A percentile compares a stretch with the other conserved stretches of the same genome.
Evolutionary conservation across 495 filamentous ascomycete species (phyloP).

Genomic region (Talaromyces nanjingensis): DNA sequence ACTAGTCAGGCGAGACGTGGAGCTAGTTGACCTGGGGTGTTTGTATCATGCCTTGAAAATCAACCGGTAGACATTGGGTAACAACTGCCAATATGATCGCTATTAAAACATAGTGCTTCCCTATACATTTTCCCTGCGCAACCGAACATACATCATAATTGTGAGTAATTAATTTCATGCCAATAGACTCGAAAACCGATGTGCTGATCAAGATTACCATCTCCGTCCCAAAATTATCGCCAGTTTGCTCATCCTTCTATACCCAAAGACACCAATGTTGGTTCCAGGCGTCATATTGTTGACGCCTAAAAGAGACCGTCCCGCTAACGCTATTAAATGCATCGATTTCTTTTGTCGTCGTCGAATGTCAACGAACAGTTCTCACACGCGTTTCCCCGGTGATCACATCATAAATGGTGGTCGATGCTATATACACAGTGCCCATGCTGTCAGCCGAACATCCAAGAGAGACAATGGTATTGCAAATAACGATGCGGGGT

Average conservation of each 20-base stretch:
- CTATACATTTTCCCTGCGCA: neutral
- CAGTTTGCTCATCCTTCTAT: neutral
- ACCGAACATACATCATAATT: neutral
- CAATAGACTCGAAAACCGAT: neutral
- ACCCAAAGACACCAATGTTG: neutral
- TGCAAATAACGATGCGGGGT: neutral
- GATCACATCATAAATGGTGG: constrained; percentile 3
- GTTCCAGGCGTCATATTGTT: neutral
- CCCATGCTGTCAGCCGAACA: neutral
- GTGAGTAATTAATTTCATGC: neutral
- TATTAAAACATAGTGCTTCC: neutral
- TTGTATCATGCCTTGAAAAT: neutral
- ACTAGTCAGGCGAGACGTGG: neutral
- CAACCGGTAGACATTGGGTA: neutral
- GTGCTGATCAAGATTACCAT: neutral
- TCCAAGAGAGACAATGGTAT: neutral
- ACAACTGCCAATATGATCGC: neutral
- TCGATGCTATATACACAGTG: neutral
- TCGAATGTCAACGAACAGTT: neutral
- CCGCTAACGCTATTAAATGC: neutral
- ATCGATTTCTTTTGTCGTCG: neutral
- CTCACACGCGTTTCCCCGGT: constrained; percentile 3
- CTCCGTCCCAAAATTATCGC: neutral
- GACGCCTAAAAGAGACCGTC: neutral
- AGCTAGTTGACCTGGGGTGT: neutral